Conservation (phyloP, 1,139 yeast genomes). For the Geotrichum fermentans region DNA sequence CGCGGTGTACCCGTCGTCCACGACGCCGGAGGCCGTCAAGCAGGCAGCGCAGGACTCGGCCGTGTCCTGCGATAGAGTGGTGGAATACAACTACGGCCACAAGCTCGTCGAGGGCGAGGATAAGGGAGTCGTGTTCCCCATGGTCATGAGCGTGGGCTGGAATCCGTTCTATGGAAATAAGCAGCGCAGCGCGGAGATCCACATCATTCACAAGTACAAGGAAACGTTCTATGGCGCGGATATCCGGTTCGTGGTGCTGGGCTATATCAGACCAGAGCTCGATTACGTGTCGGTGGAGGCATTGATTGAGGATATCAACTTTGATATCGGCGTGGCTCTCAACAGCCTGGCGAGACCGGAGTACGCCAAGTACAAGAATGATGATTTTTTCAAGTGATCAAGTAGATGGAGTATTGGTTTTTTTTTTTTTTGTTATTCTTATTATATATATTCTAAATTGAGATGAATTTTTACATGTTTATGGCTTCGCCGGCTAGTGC, state of each 20-base stretch:
- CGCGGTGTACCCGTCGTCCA: conserved; percentile 33
- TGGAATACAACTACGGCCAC: conserved; percentile 58
- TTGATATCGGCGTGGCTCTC: conserved; percentile 68
- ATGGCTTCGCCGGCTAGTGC: not conserved
- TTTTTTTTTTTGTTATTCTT: conserved; percentile 6
- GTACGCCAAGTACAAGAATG: conserved; percentile 31
- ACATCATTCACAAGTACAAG: conserved; percentile 69
- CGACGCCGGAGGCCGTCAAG: conserved; percentile 7
- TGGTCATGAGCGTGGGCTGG: conserved; percentile 95
- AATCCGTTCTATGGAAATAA: conserved; percentile 86
- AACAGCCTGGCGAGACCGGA: conserved; percentile 43
- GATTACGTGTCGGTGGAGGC: conserved; percentile 85
- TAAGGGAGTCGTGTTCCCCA: conserved; percentile 53
- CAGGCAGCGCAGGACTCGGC: conserved; percentile 17
- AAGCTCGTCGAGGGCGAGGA: conserved; percentile 43
- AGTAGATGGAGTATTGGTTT: not conserved
- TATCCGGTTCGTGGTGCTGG: conserved; percentile 65
- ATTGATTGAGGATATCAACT: conserved; percentile 74
- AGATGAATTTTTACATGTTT: too few species aligned
- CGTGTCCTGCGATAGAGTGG: conserved; percentile 28
- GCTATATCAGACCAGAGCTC: conserved; percentile 87
- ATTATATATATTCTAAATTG: too few species aligned
- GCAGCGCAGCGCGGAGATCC: conserved; percentile 61
- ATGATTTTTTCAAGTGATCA: conserved; percentile 18
- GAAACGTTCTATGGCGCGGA: conserved; percentile 76